Evolutionary conservation across 495 filamentous ascomycete species (phyloP).

Genomic region (Lineolata rhizophorae): DNA sequence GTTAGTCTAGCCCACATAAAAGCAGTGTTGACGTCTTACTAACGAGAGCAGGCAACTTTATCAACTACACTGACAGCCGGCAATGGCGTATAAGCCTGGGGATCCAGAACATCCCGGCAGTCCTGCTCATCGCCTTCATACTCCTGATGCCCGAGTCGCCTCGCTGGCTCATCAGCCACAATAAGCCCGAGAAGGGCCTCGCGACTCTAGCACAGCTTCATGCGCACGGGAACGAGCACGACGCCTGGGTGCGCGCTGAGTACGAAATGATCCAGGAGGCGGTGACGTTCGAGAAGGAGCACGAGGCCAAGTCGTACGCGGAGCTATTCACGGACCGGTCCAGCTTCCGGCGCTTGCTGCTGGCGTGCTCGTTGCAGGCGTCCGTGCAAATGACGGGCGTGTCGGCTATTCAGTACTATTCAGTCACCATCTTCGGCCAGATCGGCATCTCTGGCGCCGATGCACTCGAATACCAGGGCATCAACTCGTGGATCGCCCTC

Average conservation of each 20-base stretch:
- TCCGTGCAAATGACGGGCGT: constrained; percentile 55
- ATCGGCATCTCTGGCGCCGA: constrained; percentile 41
- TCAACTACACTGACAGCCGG: too few species aligned
- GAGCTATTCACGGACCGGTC: constrained; percentile 43
- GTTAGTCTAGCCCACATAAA: constrained; percentile 1
- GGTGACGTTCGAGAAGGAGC: constrained; percentile 31
- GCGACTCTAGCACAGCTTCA: constrained; percentile 35
- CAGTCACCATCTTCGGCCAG: constrained; percentile 34
- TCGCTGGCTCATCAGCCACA: constrained; percentile 37
- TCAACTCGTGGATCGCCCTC: constrained; percentile 43
- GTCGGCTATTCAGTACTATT: constrained; percentile 50
- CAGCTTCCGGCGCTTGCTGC: constrained; percentile 44
- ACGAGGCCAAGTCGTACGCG: constrained; percentile 44
- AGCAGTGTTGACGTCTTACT: too few species aligned
- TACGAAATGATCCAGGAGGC: constrained; percentile 43
- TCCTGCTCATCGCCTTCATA: constrained; percentile 30
- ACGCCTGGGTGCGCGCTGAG: constrained; percentile 41
- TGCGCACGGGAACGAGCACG: constrained; percentile 30
- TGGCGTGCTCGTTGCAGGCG: constrained; percentile 44
- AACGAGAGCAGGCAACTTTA: too few species aligned
- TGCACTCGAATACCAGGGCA: constrained; percentile 52
- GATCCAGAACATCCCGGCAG: constrained; percentile 35
- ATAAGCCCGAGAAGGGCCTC: constrained; percentile 28
- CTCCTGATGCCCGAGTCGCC: constrained; percentile 35
- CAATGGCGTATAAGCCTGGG: constrained; percentile 36